These are phyloP conservation scores for Phoma sp. DNA, from an alignment of 2,329 filamentous ascomycete species.

Conservation along the genomic window DNA sequence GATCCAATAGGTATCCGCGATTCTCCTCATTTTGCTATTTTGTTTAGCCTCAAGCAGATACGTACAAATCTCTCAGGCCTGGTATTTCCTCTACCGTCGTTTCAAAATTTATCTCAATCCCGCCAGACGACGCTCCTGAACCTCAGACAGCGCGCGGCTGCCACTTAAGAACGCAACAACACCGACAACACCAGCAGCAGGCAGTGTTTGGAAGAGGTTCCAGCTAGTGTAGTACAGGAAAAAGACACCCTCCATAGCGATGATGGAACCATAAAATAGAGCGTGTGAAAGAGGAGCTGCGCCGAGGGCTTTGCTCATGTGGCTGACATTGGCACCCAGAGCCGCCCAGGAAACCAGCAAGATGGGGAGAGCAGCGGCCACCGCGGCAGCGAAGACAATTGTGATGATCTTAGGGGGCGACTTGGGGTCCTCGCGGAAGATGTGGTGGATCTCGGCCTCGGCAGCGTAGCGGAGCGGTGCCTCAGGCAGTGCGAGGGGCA, in stretches of 20 bases:
- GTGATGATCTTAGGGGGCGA: slow-evolving; percentile 83
- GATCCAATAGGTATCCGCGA: too few species aligned
- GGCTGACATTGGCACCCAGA: slow-evolving; percentile 82
- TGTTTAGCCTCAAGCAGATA: too few species aligned
- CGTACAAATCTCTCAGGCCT: not conserved
- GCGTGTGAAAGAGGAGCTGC: slow-evolving; percentile 80
- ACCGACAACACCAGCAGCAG: slow-evolving; percentile 71
- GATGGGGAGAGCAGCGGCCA: slow-evolving; percentile 74
- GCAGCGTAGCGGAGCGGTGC: slow-evolving; percentile 82
- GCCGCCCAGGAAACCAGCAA: slow-evolving; percentile 76
- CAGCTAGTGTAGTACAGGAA: slow-evolving; percentile 92
- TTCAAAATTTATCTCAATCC: slow-evolving; percentile 61
- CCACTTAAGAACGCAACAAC: slow-evolving; percentile 82
- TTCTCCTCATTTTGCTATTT: too few species aligned
- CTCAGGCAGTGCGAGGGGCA: slow-evolving; percentile 65
- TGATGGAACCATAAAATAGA: slow-evolving; percentile 84
- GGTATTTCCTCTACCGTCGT: not conserved
- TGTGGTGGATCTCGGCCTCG: slow-evolving; percentile 85
- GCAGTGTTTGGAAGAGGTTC: slow-evolving; percentile 90
- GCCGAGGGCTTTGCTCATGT: slow-evolving; percentile 75
- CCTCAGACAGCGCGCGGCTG: slow-evolving; percentile 87
- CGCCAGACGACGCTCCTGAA: slow-evolving; percentile 83
- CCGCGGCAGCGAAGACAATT: slow-evolving; percentile 74
- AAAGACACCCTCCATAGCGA: slow-evolving; percentile 89
- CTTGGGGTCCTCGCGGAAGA: slow-evolving; percentile 79